Evolutionary conservation across 257 asterid species (phyloP).

Genomic region (Fraxinus quadrangulata): DNA sequence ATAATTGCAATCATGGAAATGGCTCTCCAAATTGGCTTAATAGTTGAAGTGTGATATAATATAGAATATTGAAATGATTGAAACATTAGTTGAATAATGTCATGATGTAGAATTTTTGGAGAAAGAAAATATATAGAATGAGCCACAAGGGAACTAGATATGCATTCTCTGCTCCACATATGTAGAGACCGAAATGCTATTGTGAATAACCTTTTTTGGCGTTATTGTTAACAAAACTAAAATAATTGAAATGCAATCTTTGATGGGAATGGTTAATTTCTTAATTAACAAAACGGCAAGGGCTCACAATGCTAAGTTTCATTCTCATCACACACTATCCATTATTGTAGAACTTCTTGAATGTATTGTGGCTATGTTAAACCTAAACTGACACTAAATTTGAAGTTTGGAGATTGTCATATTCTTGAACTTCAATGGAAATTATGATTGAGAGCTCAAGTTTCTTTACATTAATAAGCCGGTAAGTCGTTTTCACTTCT

Average conservation of each 20-base stretch:
- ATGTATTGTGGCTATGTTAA: not conserved
- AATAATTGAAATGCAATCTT: conserved; percentile 16
- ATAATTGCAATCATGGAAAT: conserved; percentile 22
- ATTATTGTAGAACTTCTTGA: conserved; percentile 6
- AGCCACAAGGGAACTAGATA: not conserved
- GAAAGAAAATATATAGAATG: conserved; percentile 5
- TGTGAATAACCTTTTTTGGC: conserved; percentile 16
- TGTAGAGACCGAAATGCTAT: conserved; percentile 2
- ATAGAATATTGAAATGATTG: not conserved
- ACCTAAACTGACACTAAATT: not conserved
- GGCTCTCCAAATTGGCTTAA: conserved; percentile 5
- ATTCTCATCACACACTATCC: not conserved
- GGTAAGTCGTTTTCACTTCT: conserved; percentile 17
- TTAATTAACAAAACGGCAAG: not conserved
- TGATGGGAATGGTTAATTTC: conserved; percentile 12
- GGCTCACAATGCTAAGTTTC: not conserved
- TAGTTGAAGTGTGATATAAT: not conserved
- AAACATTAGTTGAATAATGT: conserved; percentile 16
- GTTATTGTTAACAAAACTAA: not conserved
- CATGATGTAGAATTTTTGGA: conserved; percentile 19
- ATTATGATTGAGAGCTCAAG: conserved; percentile 17
- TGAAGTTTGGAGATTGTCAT: conserved; percentile 1
- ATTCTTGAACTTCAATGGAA: conserved; percentile 17
- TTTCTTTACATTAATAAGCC: not conserved
- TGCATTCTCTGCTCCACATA: conserved; percentile 23